Percentiles rank a stretch among this genome's conserved stretches.
Evolutionary conservation across 495 filamentous ascomycete species (phyloP).

Genomic region (Penicillium cataractarum): DNA sequence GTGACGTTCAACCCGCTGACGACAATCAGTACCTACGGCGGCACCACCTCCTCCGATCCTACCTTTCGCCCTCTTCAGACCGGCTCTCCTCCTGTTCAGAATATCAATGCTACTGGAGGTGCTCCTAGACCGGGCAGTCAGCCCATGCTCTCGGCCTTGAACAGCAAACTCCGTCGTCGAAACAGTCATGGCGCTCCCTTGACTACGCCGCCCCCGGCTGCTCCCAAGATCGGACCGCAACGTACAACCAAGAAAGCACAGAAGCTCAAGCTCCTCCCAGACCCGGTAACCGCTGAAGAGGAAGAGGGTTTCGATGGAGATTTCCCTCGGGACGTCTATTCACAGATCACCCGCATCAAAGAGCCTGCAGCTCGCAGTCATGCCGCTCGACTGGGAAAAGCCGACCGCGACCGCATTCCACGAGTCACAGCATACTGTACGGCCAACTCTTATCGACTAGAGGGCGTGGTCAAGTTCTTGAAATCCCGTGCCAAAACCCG

Average conservation of each 20-base stretch:
- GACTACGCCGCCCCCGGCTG: slow-evolving; percentile 41
- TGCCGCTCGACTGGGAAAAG: slow-evolving; percentile 90
- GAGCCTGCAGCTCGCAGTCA: slow-evolving; percentile 92
- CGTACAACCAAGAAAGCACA: slow-evolving; percentile 92
- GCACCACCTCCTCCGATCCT: slow-evolving; percentile 46
- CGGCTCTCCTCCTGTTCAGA: slow-evolving; percentile 42
- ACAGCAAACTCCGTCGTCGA: slow-evolving; percentile 81
- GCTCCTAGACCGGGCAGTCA: slow-evolving; percentile 48
- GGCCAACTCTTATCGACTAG: slow-evolving; percentile 84
- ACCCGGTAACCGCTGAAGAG: slow-evolving; percentile 81
- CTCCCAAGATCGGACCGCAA: slow-evolving; percentile 89
- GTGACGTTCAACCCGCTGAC: slow-evolving; percentile 74
- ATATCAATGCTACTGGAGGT: slow-evolving; percentile 34
- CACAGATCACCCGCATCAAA: slow-evolving; percentile 93
- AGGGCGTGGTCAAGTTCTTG: slow-evolving; percentile 82
- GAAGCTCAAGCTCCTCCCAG: slow-evolving; percentile 92
- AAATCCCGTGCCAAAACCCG: slow-evolving; percentile 76
- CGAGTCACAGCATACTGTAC: slow-evolving; percentile 97
- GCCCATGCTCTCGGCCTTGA: slow-evolving; percentile 79
- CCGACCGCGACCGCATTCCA: slow-evolving; percentile 83
- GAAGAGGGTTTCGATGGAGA: slow-evolving; percentile 73
- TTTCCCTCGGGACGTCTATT: slow-evolving; percentile 92
- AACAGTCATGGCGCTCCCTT: slow-evolving; percentile 77
- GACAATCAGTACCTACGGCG: slow-evolving; percentile 59
- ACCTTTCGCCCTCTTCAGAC: slow-evolving; percentile 48